Conservation (phyloP, 108 stramenopile genomes). For the Nitzschia sp. region DNA sequence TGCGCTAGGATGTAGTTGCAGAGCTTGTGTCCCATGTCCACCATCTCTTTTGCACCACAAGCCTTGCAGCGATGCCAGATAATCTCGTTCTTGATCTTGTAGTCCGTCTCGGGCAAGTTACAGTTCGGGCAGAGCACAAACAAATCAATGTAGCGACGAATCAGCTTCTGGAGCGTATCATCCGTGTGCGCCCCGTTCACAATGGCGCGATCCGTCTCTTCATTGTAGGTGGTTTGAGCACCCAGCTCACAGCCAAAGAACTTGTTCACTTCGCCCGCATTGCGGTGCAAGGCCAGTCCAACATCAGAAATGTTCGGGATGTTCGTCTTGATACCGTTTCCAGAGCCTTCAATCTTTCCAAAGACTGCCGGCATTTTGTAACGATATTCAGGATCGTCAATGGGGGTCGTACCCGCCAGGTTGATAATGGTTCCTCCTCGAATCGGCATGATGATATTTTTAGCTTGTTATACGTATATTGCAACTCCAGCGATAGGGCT, state of each 20-base stretch:
- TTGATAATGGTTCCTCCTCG: slow-evolving; percentile 87
- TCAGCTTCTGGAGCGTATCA: slow-evolving; percentile 81
- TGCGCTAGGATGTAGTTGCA: slow-evolving; percentile 88
- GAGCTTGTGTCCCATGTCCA: slow-evolving; percentile 98
- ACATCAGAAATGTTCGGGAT: slow-evolving; percentile 95
- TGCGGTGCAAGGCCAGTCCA: slow-evolving; percentile 82
- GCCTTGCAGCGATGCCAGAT: slow-evolving; percentile 96
- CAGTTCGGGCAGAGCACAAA: slow-evolving; percentile 99
- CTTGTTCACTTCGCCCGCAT: slow-evolving; percentile 94
- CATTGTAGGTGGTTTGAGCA: slow-evolving; percentile 94
- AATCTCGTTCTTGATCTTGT: slow-evolving; percentile 93
- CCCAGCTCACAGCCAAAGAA: slow-evolving; percentile 99
- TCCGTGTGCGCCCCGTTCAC: slow-evolving; percentile 98
- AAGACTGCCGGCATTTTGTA: slow-evolving; percentile 97
- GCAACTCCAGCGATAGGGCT: background rate
- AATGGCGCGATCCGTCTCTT: slow-evolving; percentile 92
- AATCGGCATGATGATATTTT: slow-evolving; percentile 56
- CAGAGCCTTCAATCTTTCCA: slow-evolving; percentile 97
- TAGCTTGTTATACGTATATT: slow-evolving; percentile 7
- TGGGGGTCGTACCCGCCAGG: slow-evolving; percentile 84
- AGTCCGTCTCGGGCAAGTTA: slow-evolving; percentile 95
- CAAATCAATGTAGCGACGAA: slow-evolving; percentile 92
- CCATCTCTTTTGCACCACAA: slow-evolving; percentile 96
- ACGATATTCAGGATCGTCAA: slow-evolving; percentile 95
- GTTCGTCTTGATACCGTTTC: slow-evolving; percentile 99